Evolutionary conservation across 2,329 filamentous ascomycete species (phyloP), one percentile per base, ranked within the genome.

Genomic region (Teratosphaeria viscida): DNA sequence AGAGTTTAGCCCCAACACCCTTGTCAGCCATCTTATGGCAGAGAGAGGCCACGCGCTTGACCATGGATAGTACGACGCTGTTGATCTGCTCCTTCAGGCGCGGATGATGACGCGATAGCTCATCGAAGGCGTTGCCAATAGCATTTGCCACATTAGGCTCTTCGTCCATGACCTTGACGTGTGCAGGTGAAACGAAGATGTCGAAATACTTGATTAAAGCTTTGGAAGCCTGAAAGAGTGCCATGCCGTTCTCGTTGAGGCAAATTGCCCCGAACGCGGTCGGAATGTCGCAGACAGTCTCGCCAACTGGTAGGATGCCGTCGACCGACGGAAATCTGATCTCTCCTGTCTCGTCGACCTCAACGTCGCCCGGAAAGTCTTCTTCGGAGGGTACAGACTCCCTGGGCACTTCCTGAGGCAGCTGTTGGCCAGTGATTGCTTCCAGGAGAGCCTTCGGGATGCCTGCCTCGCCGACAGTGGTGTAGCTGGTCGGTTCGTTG

Each of bases 401-500:
- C 14, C 37, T 35, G 66, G 72, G 58, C 11, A 60, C 29, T n/a
- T 61, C 61, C 27, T 75, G 71, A 11, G 62, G 66, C 11, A 72
- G 57, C 39, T 65, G 60, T 53, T 65, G 53, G 12, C 61, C 64
- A 56, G 81, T 95, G 58, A 97, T 83, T 3, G 92, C 85, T 72
- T 92, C 87, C 14, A 99, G 80, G 60, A 96, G 88, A 57, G 86
- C 89, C 71, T 88, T 88, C 68, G 94, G 92, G 66, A 99, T 82
- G 26, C 91, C 91, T 56, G 94, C 92, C 75, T 99, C 94, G 14
- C 90, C 90, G 64, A 99, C 94, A 27, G 96, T 90, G 32, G 90
- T 88, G 72, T 96, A 99, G 73, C 94, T 99, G 0, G 94, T 99
- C 0, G 94, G 94, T 69, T 99, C 94, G 70, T 97, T 96, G 75